Evolutionary conservation across 306 rosid genomes (phyloP).

Genomic region (Astragalus membranaceus): DNA sequence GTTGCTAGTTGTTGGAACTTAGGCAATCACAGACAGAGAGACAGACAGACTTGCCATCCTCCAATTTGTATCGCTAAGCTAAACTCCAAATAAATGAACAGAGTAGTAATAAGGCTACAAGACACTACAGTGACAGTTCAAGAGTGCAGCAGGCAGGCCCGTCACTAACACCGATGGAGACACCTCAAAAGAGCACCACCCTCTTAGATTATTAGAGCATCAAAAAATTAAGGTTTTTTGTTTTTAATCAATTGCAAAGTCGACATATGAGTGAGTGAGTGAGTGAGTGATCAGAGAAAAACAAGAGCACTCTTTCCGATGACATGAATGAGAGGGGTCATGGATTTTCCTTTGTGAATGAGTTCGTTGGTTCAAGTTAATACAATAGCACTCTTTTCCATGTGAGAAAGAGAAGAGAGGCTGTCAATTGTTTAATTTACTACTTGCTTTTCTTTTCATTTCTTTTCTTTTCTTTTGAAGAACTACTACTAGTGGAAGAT

Average conservation of each 20-base stretch:
- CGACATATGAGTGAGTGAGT: slow-evolving; percentile 13
- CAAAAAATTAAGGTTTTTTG: not conserved
- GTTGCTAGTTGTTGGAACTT: slow-evolving; percentile 26
- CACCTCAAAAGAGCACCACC: slow-evolving; percentile 34
- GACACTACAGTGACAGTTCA: slow-evolving; percentile 56
- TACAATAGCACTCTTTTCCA: slow-evolving; percentile 75
- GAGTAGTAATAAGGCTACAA: slow-evolving; percentile 19
- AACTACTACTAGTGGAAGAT: slow-evolving; percentile 51
- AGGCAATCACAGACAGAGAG: not conserved
- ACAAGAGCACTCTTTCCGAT: slow-evolving; percentile 58
- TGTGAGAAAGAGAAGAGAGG: slow-evolving; percentile 18
- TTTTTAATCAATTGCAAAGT: not conserved
- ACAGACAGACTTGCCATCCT: not conserved
- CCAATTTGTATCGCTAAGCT: not conserved
- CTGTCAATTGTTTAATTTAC: slow-evolving; percentile 4
- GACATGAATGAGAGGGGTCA: slow-evolving; percentile 26
- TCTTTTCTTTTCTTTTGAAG: slow-evolving; percentile 19
- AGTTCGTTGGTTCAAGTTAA: slow-evolving; percentile 25
- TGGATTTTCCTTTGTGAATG: slow-evolving; percentile 35
- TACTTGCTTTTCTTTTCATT: no score
- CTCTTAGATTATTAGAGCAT: not conserved
- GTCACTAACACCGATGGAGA: slow-evolving; percentile 42
- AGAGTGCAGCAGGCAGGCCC: slow-evolving; percentile 35
- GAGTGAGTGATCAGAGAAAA: no score
- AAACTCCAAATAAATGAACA: slow-evolving; percentile 30